Percentiles rank a stretch among this genome's conserved stretches.
phyloP scores from a whole-genome alignment of 495 filamentous ascomycete species.

The Annulohypoxylon moriforme region DNA sequence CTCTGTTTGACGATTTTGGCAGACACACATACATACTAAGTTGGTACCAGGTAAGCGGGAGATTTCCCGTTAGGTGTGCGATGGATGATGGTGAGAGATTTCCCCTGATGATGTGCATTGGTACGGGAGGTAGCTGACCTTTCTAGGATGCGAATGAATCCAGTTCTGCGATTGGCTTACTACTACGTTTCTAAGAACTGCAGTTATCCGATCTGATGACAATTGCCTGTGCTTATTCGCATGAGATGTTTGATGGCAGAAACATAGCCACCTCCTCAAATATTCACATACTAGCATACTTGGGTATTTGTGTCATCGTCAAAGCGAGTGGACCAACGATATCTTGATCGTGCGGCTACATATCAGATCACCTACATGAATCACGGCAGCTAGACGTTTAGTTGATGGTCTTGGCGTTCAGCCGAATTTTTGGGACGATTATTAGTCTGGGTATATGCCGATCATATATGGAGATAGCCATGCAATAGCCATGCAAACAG shows the following conservation, averaged over 20 bases:
- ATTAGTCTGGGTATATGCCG: slow-evolving; percentile 7
- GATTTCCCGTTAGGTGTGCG: not conserved
- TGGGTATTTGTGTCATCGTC: not conserved
- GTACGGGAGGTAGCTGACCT: not conserved
- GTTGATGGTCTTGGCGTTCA: not conserved
- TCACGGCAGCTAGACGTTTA: slow-evolving; percentile 1
- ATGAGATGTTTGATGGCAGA: slow-evolving; percentile 21
- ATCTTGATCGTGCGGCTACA: not conserved
- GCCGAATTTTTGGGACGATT: slow-evolving; percentile 1
- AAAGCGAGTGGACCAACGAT: not conserved
- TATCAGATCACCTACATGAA: slow-evolving; percentile 3
- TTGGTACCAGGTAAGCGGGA: not conserved
- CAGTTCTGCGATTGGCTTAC: slow-evolving; percentile 12
- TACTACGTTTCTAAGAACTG: not conserved
- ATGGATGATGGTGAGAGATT: not conserved
- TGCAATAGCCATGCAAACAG: slow-evolving; percentile 5
- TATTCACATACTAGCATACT: not conserved
- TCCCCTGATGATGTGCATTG: not conserved
- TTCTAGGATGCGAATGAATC: not conserved
- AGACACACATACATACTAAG: not conserved
- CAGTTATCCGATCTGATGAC: slow-evolving; percentile 10
- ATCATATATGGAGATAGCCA: slow-evolving; percentile 3
- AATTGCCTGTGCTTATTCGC: slow-evolving; percentile 2
- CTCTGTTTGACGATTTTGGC: slow-evolving; percentile 3
- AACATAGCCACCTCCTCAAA: slow-evolving; percentile 39